phyloP scores from a whole-genome alignment of 805 yeast species.

The Ogataea dorogensis region DNA sequence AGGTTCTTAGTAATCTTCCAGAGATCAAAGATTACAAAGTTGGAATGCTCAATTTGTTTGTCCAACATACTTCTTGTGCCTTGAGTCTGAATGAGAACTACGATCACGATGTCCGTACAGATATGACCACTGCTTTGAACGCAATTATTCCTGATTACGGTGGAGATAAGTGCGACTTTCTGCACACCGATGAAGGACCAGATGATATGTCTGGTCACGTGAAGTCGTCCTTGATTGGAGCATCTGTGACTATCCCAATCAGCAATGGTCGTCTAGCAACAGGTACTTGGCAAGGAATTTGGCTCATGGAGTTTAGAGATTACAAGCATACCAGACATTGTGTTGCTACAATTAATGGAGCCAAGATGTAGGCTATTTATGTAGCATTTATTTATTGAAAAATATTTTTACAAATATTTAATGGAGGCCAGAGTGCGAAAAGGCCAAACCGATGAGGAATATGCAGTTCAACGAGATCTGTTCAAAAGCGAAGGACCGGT shows the following conservation, averaged over 20 bases:
- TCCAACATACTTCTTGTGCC: slow-evolving; percentile 81
- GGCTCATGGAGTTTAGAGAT: slow-evolving; percentile 69
- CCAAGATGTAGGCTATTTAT: slow-evolving; percentile 27
- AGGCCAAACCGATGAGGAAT: slow-evolving; percentile 70
- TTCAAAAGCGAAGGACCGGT: slow-evolving; percentile 59
- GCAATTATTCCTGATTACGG: slow-evolving; percentile 67
- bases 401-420: too few species aligned
- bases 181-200: slow-evolving; percentile 73
- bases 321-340: slow-evolving; percentile 61
- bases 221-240: slow-evolving; percentile 62
- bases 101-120: slow-evolving; percentile 74
- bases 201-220: slow-evolving; percentile 88
- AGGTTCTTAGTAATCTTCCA: slow-evolving; percentile 54
- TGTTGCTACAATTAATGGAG: slow-evolving; percentile 73
- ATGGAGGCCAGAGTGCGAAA: slow-evolving; percentile 53
- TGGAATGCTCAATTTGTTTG: slow-evolving; percentile 64
- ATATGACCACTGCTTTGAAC: slow-evolving; percentile 63
- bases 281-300: slow-evolving; percentile 88
- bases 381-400: slow-evolving; percentile 1
- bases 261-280: slow-evolving; percentile 62
- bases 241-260: slow-evolving; percentile 65
- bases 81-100: slow-evolving; percentile 75
- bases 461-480: slow-evolving; percentile 45
- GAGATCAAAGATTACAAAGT: slow-evolving; percentile 57
- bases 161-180: slow-evolving; percentile 40